Evolutionary conservation across 2,329 filamentous ascomycete species (phyloP), one percentile per base, ranked within the genome.

Genomic region (Beauveria australis): DNA sequence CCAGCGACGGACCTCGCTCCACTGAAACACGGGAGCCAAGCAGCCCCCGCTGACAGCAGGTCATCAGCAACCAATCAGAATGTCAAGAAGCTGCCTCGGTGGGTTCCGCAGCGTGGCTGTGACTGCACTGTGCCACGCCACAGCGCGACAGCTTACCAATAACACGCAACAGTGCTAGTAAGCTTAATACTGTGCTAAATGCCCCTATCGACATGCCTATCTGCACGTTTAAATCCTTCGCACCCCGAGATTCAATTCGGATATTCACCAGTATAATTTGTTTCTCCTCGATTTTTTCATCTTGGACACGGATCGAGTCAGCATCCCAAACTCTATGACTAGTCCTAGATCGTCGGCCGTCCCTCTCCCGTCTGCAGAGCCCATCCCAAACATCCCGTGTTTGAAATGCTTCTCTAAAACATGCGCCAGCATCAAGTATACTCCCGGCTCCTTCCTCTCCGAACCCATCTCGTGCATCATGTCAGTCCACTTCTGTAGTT

Each of bases 1-100:
- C 28, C 18, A 19, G 18, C 7, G 28, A 49, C 16, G 18, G 49
- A 4, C 30, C 14, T n/a, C 16, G 51, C 22, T 43, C 52, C 52
- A 54, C 52, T 54, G 52, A 54, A 54, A 54, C 52, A 43, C 22
- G 19, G 18, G 18, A 51, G 48, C 48, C 48, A 51, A 51, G 48
- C 16, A 43, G 22, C 9, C 37, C 37, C 52, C 52, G 37, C 52
- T 41, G 37, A 43, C 37, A 43, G 8, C 18, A 24, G 16, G 37
- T n/a, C 37, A n/a, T 40, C 16, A 24, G 6, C 3, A 28, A 19
- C 52, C 52, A 53, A 53, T 53, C 8, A 53, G 16, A 19, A 6
- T 24, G 33, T 14, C 52, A 2, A 12, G 10, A 9, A 7, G 18
- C 8, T 12, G 44, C 22, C 22, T 47, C 19, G 22, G 44, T 24